Conservation (phyloP, 139 green algal genomes). For the Chlamydomonas schloesseri region DNA sequence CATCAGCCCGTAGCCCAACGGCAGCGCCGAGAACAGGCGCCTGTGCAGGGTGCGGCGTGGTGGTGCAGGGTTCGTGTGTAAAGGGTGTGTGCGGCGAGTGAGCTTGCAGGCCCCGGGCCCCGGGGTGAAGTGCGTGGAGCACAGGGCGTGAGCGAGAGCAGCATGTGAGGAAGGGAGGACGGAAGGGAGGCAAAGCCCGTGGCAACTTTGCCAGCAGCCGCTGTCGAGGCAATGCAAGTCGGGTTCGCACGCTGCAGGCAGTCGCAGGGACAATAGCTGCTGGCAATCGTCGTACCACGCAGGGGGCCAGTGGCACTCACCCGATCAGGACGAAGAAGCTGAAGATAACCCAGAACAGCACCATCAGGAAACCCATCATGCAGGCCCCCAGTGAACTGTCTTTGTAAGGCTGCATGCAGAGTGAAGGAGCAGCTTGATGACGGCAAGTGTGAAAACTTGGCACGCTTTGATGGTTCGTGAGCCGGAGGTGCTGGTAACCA, state of each 20-base stretch:
- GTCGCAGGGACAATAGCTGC: no score
- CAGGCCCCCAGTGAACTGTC: constrained; percentile 8
- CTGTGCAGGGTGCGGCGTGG: not conserved
- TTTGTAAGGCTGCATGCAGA: constrained; percentile 2
- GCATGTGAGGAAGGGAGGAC: not conserved
- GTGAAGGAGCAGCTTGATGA: not conserved
- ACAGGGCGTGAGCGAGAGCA: no score
- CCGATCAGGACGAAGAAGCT: constrained; percentile 33
- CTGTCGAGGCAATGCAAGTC: no score
- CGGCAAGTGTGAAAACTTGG: not conserved
- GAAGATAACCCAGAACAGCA: constrained; percentile 38
- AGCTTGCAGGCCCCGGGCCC: no score
- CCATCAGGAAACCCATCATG: constrained; percentile 33
- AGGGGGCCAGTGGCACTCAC: no score
- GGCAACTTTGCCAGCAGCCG: no score
- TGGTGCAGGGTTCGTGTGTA: not conserved
- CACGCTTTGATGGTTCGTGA: not conserved
- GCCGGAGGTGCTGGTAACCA: not conserved
- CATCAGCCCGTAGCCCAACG: constrained; percentile 28
- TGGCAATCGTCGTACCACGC: no score
- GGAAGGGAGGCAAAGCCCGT: not conserved
- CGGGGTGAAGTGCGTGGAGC: no score
- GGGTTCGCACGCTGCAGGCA: no score
- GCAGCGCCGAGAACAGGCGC: constrained; percentile 5
- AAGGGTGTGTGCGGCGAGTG: no score